Evolutionary conservation across 202 grass and related monocot species (phyloP), one percentile per base, ranked within the genome.

Genomic region (Panicum hallii): DNA sequence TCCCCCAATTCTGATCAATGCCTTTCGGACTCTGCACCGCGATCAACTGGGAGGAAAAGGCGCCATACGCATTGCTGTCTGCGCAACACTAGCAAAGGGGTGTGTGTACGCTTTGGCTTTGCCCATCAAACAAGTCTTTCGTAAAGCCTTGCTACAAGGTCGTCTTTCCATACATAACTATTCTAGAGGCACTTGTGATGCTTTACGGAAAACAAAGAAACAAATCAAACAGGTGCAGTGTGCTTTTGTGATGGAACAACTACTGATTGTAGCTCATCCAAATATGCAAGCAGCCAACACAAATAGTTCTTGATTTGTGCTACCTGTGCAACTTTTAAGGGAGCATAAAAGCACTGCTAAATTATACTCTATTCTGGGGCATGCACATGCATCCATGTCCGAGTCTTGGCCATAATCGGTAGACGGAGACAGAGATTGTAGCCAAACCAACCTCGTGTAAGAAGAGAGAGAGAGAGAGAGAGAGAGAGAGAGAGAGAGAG

Each of bases 91-190:
- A 14, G 28, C 26, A 52, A 40, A 70, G 52, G 30, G 4, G 30
- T 62, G 83, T 62, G 83, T 49, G 40, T 44, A 78, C 55, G 48
- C 55, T 71, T 79, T 72, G 70, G 62, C 60, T 65, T 38, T 28
- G 36, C 58, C 60, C 75, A 72, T 72, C 65, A 79, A 53, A 41
- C 83, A 10, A 20, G 55, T 23, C 42, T 50, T 62, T 61, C 8
- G 7, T 47, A 38, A 85, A 78, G 19, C 64, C 52, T 38, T 60
- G 7, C 71, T 55, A 46, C 57, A 32, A 43, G 71, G 48, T 55
- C 49, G 17, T 76, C 48, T 67, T 84, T 67, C 34, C 62, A 67
- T 34, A 70, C 42, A 60, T 16, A 23, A 26, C 44, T 60, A 41
- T 47, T 47, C 54, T 5, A 14, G 11, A 67, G n/a, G 63, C n/a